Evolutionary conservation across 1,284 basidiomycete genomes (phyloP).

Genomic region (Grifola frondosa): DNA sequence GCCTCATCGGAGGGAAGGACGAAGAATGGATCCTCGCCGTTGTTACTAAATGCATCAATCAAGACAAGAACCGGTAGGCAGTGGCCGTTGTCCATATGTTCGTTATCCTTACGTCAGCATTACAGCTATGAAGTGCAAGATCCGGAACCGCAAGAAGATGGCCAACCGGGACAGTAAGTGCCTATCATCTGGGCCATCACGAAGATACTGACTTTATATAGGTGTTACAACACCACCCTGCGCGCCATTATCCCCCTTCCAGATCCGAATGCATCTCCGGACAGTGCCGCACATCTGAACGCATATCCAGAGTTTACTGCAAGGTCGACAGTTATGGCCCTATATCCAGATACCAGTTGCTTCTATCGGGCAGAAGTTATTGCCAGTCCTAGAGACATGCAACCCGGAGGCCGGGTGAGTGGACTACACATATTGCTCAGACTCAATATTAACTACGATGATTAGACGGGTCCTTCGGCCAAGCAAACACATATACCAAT

Average conservation of each 20-base stretch:
- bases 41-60: conserved; percentile 65
- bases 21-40: conserved; percentile 82
- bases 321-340: conserved; percentile 73
- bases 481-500: conserved; percentile 46
- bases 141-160: conserved; percentile 75
- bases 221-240: conserved; percentile 66
- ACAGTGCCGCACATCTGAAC: conserved; percentile 60
- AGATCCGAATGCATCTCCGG: conserved; percentile 58
- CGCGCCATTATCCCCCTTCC: conserved; percentile 75
- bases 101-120: conserved; percentile 6
- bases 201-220: conserved; percentile 25
- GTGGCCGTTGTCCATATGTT: conserved; percentile 2
- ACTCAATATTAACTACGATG: background rate
- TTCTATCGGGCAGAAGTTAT: conserved; percentile 83
- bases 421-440: conserved; percentile 5
- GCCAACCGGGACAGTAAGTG: conserved; percentile 65
- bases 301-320: conserved; percentile 70
- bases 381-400: conserved; percentile 58
- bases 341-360: conserved; percentile 84
- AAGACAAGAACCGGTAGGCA: conserved; percentile 63
- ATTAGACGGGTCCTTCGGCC: conserved; percentile 7
- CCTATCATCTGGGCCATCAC: too few relatives aligned
- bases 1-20: conserved; percentile 49
- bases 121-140: conserved; percentile 79
- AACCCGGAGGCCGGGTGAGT: conserved; percentile 49